A percentile compares a stretch with the other conserved stretches of the same genome.
These are phyloP conservation scores for Sclerotinia trifoliorum DNA, from an alignment of 2,329 filamentous ascomycete genomes.

Conservation along the genomic window DNA sequence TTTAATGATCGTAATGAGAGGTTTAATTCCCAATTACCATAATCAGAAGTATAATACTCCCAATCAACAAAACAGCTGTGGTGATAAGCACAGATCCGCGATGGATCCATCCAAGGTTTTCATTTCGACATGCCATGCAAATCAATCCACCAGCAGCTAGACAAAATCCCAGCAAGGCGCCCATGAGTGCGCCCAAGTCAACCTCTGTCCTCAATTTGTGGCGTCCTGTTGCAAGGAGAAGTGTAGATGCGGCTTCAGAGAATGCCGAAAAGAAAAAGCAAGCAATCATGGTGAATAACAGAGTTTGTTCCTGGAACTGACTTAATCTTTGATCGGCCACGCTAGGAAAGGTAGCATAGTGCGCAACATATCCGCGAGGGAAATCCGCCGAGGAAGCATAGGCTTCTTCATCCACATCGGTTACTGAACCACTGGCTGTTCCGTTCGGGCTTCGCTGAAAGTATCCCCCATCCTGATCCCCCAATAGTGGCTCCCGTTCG, in stretches of 20 bases:
- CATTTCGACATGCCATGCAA: conserved; percentile 54
- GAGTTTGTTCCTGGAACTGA: conserved; percentile 53
- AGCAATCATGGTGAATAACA: conserved; percentile 53
- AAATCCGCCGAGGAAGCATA: conserved; percentile 52
- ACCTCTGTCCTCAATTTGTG: conserved; percentile 69
- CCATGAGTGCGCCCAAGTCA: conserved; percentile 68
- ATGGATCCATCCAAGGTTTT: conserved; percentile 46
- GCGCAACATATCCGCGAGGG: conserved; percentile 52
- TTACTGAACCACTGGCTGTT: conserved; percentile 39
- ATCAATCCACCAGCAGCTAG: conserved; percentile 62
- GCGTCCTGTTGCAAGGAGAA: conserved; percentile 66
- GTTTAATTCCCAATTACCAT: conserved; percentile 46
- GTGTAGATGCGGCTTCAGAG: conserved; percentile 62
- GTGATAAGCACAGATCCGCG: conserved; percentile 46
- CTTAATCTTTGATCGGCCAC: conserved; percentile 51
- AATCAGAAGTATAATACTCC: conserved; percentile 53
- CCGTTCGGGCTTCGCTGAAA: conserved; percentile 29
- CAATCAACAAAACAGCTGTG: conserved; percentile 48
- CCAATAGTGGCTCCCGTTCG: conserved; percentile 34
- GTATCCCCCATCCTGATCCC: conserved; percentile 29
- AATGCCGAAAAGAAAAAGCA: conserved; percentile 60
- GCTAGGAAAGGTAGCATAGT: conserved; percentile 54
- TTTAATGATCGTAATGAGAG: conserved; percentile 6
- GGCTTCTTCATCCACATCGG: conserved; percentile 50
- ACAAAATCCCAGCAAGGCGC: conserved; percentile 64